Evolutionary conservation across 1,139 yeast genomes (phyloP), one percentile per base, ranked within the genome.

Genomic region (Arxiozyma telluris): DNA sequence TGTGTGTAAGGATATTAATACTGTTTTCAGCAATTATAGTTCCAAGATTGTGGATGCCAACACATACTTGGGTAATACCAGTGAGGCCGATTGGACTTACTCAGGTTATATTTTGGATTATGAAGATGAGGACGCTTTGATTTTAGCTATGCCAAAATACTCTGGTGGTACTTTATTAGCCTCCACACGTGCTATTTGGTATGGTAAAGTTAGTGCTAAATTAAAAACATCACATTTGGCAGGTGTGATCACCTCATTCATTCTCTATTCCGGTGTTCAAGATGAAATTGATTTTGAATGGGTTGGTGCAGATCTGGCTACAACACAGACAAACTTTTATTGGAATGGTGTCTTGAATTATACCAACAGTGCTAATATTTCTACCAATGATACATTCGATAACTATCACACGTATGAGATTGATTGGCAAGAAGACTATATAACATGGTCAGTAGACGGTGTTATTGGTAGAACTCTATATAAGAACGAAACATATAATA

Each of bases 231-330:
- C 96, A 0, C 87, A 81, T 64, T 81, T 80, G 53, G 75, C 72
- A 39, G 97, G 97, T 74, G 96, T 90, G 50, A 80, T 90, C 58
- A 79, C 94, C 21, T 93, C 96, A n/a, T 82, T 84, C 64, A 88
- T 90, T 68, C 71, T 88, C 57, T 87, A 82, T 73, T 87, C 96
- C 1, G 89, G 87, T 64, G 89, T 87, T 47, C 83, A 85, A 71
- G 97, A 90, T 74, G 97, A 91, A 76, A 79, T 90, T 64, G 97
- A 90, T 79, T 84, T 73, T 65, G 97, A 90, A 73, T 84, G 82
- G 63, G 83, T 89, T 55, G 98, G 98, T 57, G 78, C 79, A 62
- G 80, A 86, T 65, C 73, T 86, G 63, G 76, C 76, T 20, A 69
- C 73, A 42, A 87, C 83, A 1, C 93, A 90, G 73, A 75, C 90